Conservation (phyloP, 2,329 filamentous ascomycete species). For the Penicillium sp. region DNA sequence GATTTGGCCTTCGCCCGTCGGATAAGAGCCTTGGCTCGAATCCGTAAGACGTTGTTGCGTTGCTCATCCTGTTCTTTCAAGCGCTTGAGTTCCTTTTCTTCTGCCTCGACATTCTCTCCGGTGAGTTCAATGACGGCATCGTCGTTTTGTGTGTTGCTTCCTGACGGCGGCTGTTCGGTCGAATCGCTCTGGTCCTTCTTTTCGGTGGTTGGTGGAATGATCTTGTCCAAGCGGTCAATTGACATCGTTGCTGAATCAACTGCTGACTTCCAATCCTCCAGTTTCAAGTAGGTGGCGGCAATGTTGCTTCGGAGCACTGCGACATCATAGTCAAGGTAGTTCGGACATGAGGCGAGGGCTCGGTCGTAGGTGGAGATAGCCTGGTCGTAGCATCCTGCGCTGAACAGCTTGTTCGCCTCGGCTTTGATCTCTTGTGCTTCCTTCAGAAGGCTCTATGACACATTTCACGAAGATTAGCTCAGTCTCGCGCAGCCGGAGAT, state of each 20-base stretch:
- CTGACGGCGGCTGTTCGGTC: slow-evolving; percentile 16
- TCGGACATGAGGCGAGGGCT: slow-evolving; percentile 72
- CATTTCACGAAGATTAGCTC: slow-evolving; percentile 4
- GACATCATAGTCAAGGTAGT: slow-evolving; percentile 80
- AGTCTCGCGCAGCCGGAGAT: not conserved
- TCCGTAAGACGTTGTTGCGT: slow-evolving; percentile 64
- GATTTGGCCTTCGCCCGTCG: slow-evolving; percentile 69
- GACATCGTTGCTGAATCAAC: slow-evolving; percentile 68
- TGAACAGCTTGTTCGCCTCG: slow-evolving; percentile 76
- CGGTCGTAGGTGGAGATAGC: slow-evolving; percentile 80
- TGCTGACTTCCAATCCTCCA: slow-evolving; percentile 79
- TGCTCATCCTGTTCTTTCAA: slow-evolving; percentile 46
- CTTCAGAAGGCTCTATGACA: slow-evolving; percentile 58
- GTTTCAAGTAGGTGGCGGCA: slow-evolving; percentile 79
- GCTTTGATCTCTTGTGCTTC: slow-evolving; percentile 70
- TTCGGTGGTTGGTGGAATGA: slow-evolving; percentile 46
- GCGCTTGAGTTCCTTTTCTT: slow-evolving; percentile 42
- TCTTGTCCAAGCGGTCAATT: slow-evolving; percentile 64
- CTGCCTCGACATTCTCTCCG: slow-evolving; percentile 38
- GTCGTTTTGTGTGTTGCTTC: slow-evolving; percentile 10
- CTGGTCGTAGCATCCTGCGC: slow-evolving; percentile 63
- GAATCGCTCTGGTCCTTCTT: slow-evolving; percentile 17
- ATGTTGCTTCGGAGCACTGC: slow-evolving; percentile 87
- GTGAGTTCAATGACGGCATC: slow-evolving; percentile 48
- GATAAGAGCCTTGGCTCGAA: slow-evolving; percentile 77